Conservation (phyloP, 2,329 filamentous ascomycete genomes). For the Colletotrichum tamarilloi region DNA sequence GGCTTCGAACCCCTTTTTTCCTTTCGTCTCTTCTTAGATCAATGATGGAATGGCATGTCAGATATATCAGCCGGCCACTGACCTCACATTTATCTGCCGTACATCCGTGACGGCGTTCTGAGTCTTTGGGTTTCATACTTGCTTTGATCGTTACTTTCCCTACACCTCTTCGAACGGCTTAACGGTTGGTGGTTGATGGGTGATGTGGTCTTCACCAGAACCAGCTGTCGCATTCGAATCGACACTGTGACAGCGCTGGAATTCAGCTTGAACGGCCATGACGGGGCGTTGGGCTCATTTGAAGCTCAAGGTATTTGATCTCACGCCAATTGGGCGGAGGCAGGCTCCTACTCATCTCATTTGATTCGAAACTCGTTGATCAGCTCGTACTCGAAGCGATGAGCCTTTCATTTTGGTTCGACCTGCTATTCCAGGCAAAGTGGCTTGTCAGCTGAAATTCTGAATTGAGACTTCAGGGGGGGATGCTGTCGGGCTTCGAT, state of each 20-base stretch:
- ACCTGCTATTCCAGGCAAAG: neutral
- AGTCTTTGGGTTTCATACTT: neutral
- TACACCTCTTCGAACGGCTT: neutral
- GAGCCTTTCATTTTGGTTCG: neutral
- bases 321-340: too few species aligned
- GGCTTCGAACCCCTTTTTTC: neutral
- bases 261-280: too few species aligned
- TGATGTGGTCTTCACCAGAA: too few species aligned
- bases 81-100: neutral
- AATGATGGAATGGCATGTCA: neutral
- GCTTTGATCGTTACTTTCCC: neutral
- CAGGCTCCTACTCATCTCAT: neutral
- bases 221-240: neutral
- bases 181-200: neutral
- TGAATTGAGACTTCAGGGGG: too few species aligned
- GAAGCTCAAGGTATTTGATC: neutral
- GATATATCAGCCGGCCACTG: neutral
- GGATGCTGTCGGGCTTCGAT: neutral
- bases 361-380: neutral
- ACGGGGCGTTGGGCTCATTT: too few species aligned
- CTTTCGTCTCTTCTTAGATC: neutral
- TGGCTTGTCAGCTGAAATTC: neutral
- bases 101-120: neutral
- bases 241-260: neutral
- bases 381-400: neutral